Evolutionary conservation across 2,329 filamentous ascomycete species (phyloP).

Genomic region (Fusarium hainanense): DNA sequence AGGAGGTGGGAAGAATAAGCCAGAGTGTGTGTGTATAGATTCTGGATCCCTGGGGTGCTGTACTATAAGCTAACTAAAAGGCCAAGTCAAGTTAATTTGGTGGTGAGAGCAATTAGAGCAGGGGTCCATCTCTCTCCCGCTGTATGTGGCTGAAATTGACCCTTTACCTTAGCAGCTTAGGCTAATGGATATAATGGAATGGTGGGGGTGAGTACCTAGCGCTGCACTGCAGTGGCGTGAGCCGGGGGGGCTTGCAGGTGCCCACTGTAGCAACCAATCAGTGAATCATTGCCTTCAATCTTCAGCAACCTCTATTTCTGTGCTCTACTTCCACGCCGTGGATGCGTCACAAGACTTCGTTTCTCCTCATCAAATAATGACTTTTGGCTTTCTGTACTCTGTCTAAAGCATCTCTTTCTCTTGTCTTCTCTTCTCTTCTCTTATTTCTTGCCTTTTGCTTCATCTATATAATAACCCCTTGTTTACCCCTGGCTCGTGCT

Average conservation of each 20-base stretch:
- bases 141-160: constrained; percentile 27
- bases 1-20: constrained; percentile 19
- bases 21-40: not conserved
- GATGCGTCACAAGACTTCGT: constrained; percentile 18
- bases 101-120: constrained; percentile 15
- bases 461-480: constrained; percentile 5
- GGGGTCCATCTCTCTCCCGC: constrained; percentile 8
- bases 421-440: constrained; percentile 8
- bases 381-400: not conserved
- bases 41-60: constrained; percentile 13
- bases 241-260: constrained; percentile 2
- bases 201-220: constrained; percentile 3
- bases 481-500: constrained; percentile 30
- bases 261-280: constrained; percentile 21
- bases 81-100: constrained; percentile 15
- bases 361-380: constrained; percentile 5
- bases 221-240: not conserved
- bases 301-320: constrained; percentile 23
- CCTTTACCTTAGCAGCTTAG: constrained; percentile 30
- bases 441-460: constrained; percentile 4
- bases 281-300: constrained; percentile 7
- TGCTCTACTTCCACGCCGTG: constrained; percentile 5
- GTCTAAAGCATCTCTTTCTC: not conserved
- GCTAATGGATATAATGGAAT: constrained; percentile 22
- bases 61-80: not conserved